Evolutionary conservation across 192 early-diverging fungal species (phyloP), one percentile per base, ranked within the genome.

Genomic region (Linnemannia zychae): DNA sequence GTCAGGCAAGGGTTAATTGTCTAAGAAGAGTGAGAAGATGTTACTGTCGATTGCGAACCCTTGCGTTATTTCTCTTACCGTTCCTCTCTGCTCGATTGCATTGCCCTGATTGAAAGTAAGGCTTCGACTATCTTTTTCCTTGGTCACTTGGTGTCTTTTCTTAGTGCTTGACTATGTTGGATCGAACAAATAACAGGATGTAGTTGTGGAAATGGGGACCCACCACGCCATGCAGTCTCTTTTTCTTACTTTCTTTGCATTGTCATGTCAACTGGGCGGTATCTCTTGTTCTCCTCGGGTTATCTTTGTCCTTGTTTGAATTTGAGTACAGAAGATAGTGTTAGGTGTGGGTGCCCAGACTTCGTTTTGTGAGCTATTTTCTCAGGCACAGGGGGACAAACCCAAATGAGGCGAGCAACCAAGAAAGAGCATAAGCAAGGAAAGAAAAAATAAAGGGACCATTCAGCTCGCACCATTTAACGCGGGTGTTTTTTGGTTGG

Each of bases 371-470:
- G 57, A 63, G 57, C 57, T 28, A 63, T 63, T 63, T 63, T 63
- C 57, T 63, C 57, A 63, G 28, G 57, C 57, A 63, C 57, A 63
- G 57, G 57, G 24, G 57, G 57, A 63, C 31, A 63, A 63, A 63
- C 57, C 57, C 57, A 63, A 63, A 63, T 28, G 11, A 4, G n/a
- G 11, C 24, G 28, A 31, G 17, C 50, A 52, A 57, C 22, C 24
- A 20, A 63, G 22, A 3, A 63, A 7, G 40, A 9, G 40, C 28
- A 63, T 33, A 31, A 63, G 57, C 57, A 63, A 63, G 18, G 4
- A 7, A 20, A 60, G n/a, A 22, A 31, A 31, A 11, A 63, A 31
- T 6, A 63, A 63, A 31, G 11, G 57, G 12, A 63, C 57, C 57
- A 63, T 28, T 63, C 57, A 31, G 24, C 28, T n/a, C 28, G 57